Percentiles rank a stretch among this genome's conserved stretches.
Conservation (phyloP, 352 stramenopile species). For the Peronosclerospora sorghi region DNA sequence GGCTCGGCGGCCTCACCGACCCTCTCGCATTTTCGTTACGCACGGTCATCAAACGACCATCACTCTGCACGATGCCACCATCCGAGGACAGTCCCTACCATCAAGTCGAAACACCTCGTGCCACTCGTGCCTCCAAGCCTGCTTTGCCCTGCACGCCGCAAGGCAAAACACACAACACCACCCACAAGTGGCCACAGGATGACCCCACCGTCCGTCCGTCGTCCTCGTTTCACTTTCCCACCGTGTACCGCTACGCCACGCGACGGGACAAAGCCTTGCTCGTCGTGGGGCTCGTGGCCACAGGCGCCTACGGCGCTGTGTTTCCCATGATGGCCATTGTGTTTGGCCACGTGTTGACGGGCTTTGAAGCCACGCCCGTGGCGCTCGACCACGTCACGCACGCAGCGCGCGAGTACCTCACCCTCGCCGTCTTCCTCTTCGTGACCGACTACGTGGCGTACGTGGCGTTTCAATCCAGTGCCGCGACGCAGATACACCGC, state of each 20-base stretch:
- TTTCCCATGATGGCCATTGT: slow-evolving; percentile 36
- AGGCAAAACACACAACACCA: no score
- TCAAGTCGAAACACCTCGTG: no score
- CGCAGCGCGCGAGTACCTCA: slow-evolving; percentile 18
- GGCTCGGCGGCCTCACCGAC: no score
- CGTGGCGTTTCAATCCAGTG: slow-evolving; percentile 6
- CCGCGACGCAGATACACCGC: slow-evolving; percentile 29
- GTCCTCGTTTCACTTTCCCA: neutral
- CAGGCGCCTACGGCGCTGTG: slow-evolving; percentile 22
- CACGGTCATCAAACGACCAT: no score
- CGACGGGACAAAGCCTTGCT: slow-evolving; percentile 6
- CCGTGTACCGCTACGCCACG: neutral
- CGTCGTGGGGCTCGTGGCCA: slow-evolving; percentile 11
- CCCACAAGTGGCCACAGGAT: no score
- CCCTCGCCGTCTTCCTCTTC: slow-evolving; percentile 28
- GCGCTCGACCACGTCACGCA: slow-evolving; percentile 1
- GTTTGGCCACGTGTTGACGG: slow-evolving; percentile 26
- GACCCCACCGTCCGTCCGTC: no score
- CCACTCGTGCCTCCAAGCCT: no score
- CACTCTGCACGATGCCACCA: no score
- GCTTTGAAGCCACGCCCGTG: slow-evolving; percentile 8
- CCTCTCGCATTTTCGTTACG: no score
- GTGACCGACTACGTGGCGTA: slow-evolving; percentile 9
- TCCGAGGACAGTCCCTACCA: no score
- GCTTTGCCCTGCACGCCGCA: no score